Evolutionary conservation across 1,284 basidiomycete species (phyloP).

Genomic region (Leccinum fuscescens): DNA sequence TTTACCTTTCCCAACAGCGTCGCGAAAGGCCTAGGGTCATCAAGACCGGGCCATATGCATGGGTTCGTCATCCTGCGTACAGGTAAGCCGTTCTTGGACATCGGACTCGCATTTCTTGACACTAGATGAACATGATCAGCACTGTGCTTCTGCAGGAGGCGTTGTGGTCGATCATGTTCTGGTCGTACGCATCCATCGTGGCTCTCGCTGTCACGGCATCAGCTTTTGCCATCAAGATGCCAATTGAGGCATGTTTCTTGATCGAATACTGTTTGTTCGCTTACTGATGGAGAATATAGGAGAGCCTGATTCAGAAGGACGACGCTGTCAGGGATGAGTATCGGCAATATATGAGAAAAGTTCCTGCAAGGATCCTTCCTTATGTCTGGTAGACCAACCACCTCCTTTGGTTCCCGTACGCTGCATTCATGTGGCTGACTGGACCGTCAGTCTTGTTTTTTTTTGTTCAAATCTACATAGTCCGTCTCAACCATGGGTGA

Average conservation of each 20-base stretch:
- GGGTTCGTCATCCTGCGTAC: slow-evolving; percentile 34
- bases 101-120: not conserved
- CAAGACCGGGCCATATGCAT: slow-evolving; percentile 32
- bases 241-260: slow-evolving; percentile 28
- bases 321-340: slow-evolving; percentile 25
- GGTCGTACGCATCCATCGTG: slow-evolving; percentile 33
- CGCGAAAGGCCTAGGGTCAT: slow-evolving; percentile 34
- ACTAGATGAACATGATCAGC: slow-evolving; percentile 12
- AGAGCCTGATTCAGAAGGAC: slow-evolving; percentile 18
- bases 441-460: not conserved
- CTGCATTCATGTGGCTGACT: not conserved
- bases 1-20: slow-evolving; percentile 18
- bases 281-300: slow-evolving; percentile 5
- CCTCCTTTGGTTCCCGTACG: not conserved
- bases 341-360: slow-evolving; percentile 30
- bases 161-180: slow-evolving; percentile 29
- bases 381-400: slow-evolving; percentile 31
- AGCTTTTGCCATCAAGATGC: slow-evolving; percentile 33
- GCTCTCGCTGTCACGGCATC: slow-evolving; percentile 20
- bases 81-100: slow-evolving; percentile 8
- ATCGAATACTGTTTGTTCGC: not conserved
- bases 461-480: not conserved
- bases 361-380: slow-evolving; percentile 33
- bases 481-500: not conserved
- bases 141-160: slow-evolving; percentile 21